Evolutionary conservation across 179 eudicot genomes (phyloP), one percentile per base, ranked within the genome.

Genomic region (Silene noctiflora): DNA sequence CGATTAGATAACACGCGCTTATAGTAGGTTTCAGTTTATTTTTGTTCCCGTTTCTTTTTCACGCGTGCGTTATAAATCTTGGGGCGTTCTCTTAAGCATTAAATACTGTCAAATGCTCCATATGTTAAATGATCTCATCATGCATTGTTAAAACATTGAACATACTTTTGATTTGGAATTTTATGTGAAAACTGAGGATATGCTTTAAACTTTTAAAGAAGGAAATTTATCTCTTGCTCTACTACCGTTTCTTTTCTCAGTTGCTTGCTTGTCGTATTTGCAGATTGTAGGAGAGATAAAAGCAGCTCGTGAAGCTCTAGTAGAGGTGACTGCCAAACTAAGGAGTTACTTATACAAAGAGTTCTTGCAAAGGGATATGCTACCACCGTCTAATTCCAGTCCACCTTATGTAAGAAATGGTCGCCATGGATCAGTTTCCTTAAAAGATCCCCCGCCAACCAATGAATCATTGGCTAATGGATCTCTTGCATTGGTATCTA

Each of bases 261-360:
- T 19, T 70, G 74, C 24, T 14, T 46, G 65, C 20, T 76, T 75
- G 46, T 81, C 62, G 67, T 73, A 59, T 60, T 63, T 84, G 74
- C 85, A 94, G 98, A 94, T 94, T 76, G 89, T 84, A 4, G 98
- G 98, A 81, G 97, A 92, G 83, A 92, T 94, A 76, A 92, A 88
- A 84, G 91, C 88, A 70, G 93, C 98, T 77, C 91, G 98, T 68
- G 98, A 91, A 78, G 98, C 98, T 73, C 85, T 94, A 63, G 82
- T 94, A 69, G 97, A 94, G 84, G 89, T 94, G 85, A 94, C 97
- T 74, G 80, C 89, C 61, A 88, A 92, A 81, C 82, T 92, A 53
- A 84, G 97, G 58, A 89, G 89, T 86, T 87, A 83, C 76, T 21
- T 91, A 58, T 88, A 87, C 76, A 88, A 82, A 63, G 96, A 93